phyloP scores from a whole-genome alignment of 1,139 yeast species.

The Yamadazyma dendronema region DNA sequence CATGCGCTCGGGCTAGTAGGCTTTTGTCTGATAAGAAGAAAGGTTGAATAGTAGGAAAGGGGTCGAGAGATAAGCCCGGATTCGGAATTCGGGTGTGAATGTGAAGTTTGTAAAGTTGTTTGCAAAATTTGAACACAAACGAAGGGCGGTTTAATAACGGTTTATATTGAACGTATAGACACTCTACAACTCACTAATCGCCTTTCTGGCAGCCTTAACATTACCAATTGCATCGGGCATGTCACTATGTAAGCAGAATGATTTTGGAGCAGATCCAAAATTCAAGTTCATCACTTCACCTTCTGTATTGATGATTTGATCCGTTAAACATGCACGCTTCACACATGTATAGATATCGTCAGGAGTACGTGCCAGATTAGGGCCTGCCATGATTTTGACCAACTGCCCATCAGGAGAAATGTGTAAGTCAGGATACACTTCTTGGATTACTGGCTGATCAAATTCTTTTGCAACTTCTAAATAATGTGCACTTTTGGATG shows the following conservation, averaged over 20 bases:
- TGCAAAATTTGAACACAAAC: too few species aligned
- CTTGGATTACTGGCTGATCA: slow-evolving; percentile 44
- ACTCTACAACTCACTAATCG: slow-evolving; percentile 22
- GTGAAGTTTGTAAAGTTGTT: too few species aligned
- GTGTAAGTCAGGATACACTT: slow-evolving; percentile 34
- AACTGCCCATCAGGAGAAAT: slow-evolving; percentile 29
- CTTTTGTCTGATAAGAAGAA: too few species aligned
- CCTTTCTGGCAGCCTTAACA: slow-evolving; percentile 28
- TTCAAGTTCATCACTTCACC: slow-evolving; percentile 20
- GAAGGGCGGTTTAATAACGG: too few species aligned
- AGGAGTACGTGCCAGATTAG: slow-evolving; percentile 24
- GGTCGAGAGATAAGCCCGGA: too few species aligned
- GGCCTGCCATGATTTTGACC: slow-evolving; percentile 22
- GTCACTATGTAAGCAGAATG: slow-evolving; percentile 36
- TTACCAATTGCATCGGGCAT: slow-evolving; percentile 36
- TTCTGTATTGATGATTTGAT: slow-evolving; percentile 19
- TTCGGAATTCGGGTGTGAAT: too few species aligned
- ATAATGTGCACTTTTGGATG: slow-evolving; percentile 76
- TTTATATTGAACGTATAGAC: not conserved
- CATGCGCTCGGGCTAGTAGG: too few species aligned
- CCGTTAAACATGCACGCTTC: slow-evolving; percentile 21
- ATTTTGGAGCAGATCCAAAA: slow-evolving; percentile 26
- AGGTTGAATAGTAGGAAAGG: too few species aligned
- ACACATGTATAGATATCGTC: slow-evolving; percentile 26
- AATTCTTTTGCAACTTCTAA: slow-evolving; percentile 66